Evolutionary conservation across 129 eudicot species (phyloP).

Genomic region (Silybum marianum): DNA sequence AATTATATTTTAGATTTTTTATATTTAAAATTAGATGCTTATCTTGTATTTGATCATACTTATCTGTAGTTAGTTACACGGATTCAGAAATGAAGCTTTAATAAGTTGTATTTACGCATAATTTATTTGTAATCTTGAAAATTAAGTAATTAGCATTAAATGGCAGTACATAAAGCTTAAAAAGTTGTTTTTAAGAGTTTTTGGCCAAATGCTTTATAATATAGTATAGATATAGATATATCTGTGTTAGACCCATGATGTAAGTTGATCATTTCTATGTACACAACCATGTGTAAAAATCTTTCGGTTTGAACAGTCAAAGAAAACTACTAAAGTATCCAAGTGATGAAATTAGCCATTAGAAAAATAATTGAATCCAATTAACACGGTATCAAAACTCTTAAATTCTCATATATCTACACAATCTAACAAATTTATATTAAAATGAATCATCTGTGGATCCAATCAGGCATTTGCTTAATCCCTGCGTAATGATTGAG

Average conservation of each 20-base stretch:
- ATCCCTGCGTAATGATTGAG: not conserved
- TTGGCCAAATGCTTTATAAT: too few relatives aligned
- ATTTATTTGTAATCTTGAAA: too few relatives aligned
- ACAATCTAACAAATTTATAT: not conserved
- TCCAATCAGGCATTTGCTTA: not conserved
- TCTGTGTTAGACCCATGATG: not conserved
- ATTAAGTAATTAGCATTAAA: too few relatives aligned
- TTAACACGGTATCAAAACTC: not conserved
- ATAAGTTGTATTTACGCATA: too few relatives aligned
- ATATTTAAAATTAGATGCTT: too few relatives aligned
- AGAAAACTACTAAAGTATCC: not conserved
- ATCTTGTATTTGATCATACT: too few relatives aligned
- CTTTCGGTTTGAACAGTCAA: not conserved
- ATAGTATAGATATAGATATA: not conserved
- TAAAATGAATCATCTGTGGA: not conserved
- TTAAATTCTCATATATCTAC: not conserved
- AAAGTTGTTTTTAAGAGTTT: too few relatives aligned
- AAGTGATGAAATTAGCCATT: not conserved
- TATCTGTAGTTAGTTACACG: too few relatives aligned
- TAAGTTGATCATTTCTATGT: not conserved
- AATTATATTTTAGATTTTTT: too few relatives aligned
- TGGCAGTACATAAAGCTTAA: too few relatives aligned
- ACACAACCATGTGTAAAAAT: not conserved
- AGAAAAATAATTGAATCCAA: not conserved
- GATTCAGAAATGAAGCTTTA: too few relatives aligned